Percentiles rank a stretch among this genome's conserved stretches.
Conservation (phyloP, 192 early-diverging fungal genomes). For the Entomortierella parvispora region DNA sequence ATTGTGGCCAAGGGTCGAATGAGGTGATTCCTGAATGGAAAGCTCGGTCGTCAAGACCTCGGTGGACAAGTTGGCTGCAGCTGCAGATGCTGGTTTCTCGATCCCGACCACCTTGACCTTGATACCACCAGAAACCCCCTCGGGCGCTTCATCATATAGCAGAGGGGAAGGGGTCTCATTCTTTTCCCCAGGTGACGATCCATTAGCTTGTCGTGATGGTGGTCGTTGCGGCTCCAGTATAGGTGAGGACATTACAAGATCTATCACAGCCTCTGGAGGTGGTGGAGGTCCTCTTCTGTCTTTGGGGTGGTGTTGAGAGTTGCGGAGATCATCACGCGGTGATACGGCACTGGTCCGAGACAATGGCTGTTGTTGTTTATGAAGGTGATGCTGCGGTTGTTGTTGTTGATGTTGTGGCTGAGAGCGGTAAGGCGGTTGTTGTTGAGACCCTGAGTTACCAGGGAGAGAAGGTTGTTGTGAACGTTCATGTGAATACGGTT, state of each 20-base stretch:
- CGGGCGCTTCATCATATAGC: too few relatives aligned
- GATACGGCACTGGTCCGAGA: constrained; percentile 22
- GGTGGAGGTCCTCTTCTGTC: constrained; percentile 5
- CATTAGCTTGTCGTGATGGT: background rate
- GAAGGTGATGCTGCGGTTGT: constrained; percentile 10
- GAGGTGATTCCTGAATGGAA: too few relatives aligned
- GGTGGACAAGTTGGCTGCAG: too few relatives aligned
- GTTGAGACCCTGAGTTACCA: background rate
- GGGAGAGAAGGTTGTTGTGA: background rate
- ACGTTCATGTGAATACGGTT: too few relatives aligned
- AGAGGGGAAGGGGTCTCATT: too few relatives aligned
- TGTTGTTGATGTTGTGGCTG: constrained; percentile 14
- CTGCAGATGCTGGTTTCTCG: too few relatives aligned
- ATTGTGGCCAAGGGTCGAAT: too few relatives aligned
- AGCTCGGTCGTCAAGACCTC: too few relatives aligned
- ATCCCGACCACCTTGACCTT: too few relatives aligned
- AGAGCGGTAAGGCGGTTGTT: background rate
- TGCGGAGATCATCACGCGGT: constrained; percentile 29
- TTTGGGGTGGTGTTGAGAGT: background rate
- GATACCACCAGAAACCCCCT: too few relatives aligned
- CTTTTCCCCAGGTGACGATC: too few relatives aligned
- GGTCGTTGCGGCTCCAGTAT: background rate
- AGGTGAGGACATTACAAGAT: constrained; percentile 18
- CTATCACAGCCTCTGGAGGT: constrained; percentile 13
- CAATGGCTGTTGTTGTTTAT: constrained; percentile 10